These are phyloP conservation scores for Camelina hispida DNA, from an alignment of 345 rosid genomes.

Conservation along the genomic window DNA sequence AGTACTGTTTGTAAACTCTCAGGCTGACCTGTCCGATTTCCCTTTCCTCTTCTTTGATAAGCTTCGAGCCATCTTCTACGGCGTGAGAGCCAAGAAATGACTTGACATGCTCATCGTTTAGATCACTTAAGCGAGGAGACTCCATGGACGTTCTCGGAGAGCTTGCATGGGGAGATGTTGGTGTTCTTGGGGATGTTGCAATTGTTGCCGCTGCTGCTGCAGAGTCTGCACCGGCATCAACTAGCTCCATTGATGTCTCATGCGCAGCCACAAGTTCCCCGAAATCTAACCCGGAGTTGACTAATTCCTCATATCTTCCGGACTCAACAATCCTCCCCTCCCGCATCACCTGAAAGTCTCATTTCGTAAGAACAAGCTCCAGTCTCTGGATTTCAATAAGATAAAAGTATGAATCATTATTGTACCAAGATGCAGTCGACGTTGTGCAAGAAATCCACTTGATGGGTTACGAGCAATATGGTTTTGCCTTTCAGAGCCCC, in stretches of 20 bases:
- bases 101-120: slow-evolving; percentile 55
- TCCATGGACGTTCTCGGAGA: slow-evolving; percentile 50
- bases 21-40: slow-evolving; percentile 81
- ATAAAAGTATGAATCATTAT: background rate
- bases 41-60: slow-evolving; percentile 86
- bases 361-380: slow-evolving; percentile 13
- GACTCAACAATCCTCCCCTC: slow-evolving; percentile 88
- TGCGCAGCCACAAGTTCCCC: slow-evolving; percentile 84
- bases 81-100: slow-evolving; percentile 49
- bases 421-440: slow-evolving; percentile 78
- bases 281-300: slow-evolving; percentile 69
- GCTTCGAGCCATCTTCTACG: slow-evolving; percentile 64
- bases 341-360: slow-evolving; percentile 73
- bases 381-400: background rate
- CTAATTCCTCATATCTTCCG: slow-evolving; percentile 72
- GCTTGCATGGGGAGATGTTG: slow-evolving; percentile 37
- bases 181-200: slow-evolving; percentile 25
- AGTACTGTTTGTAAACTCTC: slow-evolving; percentile 72
- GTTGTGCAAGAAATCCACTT: slow-evolving; percentile 93
- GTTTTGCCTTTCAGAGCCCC: slow-evolving; percentile 88
- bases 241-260: slow-evolving; percentile 85
- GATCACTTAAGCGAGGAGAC: slow-evolving; percentile 49
- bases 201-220: slow-evolving; percentile 28
- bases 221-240: slow-evolving; percentile 57
- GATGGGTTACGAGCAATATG: slow-evolving; percentile 87